phyloP scores from a whole-genome alignment of 2,329 filamentous ascomycete genomes.

The Aspergillus tamarii region DNA sequence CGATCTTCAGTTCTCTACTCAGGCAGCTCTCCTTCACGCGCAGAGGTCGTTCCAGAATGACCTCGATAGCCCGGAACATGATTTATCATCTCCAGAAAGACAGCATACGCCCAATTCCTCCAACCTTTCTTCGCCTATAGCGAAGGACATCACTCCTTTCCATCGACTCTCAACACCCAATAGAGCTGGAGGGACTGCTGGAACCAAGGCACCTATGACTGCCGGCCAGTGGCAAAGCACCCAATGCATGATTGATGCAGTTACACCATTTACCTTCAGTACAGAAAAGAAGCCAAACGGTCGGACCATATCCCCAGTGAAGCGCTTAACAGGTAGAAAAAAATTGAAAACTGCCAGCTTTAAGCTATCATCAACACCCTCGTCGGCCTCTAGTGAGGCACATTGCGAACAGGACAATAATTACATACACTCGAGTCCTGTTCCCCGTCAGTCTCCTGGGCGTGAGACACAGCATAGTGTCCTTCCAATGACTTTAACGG shows the following conservation, averaged over 20 bases:
- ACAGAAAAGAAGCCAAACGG: slow-evolving; percentile 32
- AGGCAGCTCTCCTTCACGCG: slow-evolving; percentile 43
- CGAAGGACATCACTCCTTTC: slow-evolving; percentile 36
- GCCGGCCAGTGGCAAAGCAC: slow-evolving; percentile 39
- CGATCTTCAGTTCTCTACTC: slow-evolving; percentile 43
- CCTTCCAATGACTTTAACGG: slow-evolving; percentile 37
- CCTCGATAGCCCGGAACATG: slow-evolving; percentile 33
- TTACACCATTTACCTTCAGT: slow-evolving; percentile 44
- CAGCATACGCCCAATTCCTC: slow-evolving; percentile 19
- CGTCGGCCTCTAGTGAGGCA: not conserved
- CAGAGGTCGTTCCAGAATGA: slow-evolving; percentile 46
- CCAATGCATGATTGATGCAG: slow-evolving; percentile 45
- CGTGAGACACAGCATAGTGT: slow-evolving; percentile 20
- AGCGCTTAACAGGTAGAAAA: slow-evolving; percentile 15
- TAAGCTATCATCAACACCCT: slow-evolving; percentile 11
- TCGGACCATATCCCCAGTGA: slow-evolving; percentile 10
- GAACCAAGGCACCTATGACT: slow-evolving; percentile 12
- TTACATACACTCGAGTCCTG: slow-evolving; percentile 10
- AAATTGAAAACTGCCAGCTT: slow-evolving; percentile 27
- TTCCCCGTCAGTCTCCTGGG: slow-evolving; percentile 3
- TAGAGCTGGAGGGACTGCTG: slow-evolving; percentile 5
- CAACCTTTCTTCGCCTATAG: slow-evolving; percentile 15
- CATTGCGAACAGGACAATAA: not conserved
- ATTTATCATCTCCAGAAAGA: slow-evolving; percentile 17
- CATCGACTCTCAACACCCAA: slow-evolving; percentile 25